Evolutionary conservation across 2,329 filamentous ascomycete species (phyloP), one percentile per base, ranked within the genome.

Genomic region (Botrytis tulipae): DNA sequence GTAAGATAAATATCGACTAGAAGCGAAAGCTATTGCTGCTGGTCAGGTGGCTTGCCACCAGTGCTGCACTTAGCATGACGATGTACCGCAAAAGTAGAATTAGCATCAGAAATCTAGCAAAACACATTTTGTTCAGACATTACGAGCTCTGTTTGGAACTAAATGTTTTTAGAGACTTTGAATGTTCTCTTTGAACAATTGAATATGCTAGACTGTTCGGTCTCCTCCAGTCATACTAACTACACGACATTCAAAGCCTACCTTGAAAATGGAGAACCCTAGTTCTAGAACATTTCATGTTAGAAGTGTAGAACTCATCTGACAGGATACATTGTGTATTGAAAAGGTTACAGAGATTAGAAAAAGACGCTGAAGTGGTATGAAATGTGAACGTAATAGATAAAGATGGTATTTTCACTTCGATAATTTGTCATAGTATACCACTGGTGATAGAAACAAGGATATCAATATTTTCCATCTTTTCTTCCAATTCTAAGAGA

Each of bases 41-140:
- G 20, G 10, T 40, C 12, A 16, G 32, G 4, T 61, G 20, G 4
- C 14, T 14, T 16, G 9, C 4, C 8, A 6, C 4, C 8, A 6
- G 25, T 54, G 51, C 6, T 8, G 51, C 51, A 54, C 2, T 29
- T 16, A 8, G 2, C 6, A 18, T 54, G 1, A 29, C 18, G n/a
- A n/a, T 54, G 7, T 29, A 54, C n/a, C n/a, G 14, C n/a, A 29
- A 29, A 54, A 8, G 1, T 9, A 29, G 14, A 2, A 29, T 18
- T 29, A 8, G 18, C 4, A 18, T 29, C 2, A 8, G 1, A 3
- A 54, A 29, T 54, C 1, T 16, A 54, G 51, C 1, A 54, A 18
- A 29, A 7, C 3, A 54, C 0, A 54, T 54, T 9, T 1, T 0
- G 1, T 29, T 29, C 1, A 18, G 8, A 8, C 1, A 1, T 9